Percentiles rank a stretch among this genome's conserved stretches.
These are phyloP conservation scores for Trichoderma sp. DNA, from an alignment of 2,329 filamentous ascomycete genomes.

Conservation along the genomic window DNA sequence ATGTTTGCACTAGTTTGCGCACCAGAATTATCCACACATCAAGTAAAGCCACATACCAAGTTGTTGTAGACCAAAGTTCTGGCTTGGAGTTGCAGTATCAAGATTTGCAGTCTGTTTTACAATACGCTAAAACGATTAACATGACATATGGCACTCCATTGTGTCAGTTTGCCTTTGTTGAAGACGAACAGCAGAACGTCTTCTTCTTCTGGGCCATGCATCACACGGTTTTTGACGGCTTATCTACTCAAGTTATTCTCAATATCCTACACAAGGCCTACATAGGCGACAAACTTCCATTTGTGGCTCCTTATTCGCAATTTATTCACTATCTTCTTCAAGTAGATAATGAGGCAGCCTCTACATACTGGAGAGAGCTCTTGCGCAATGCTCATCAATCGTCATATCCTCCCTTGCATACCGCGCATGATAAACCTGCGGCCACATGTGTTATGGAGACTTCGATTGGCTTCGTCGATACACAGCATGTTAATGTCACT, in stretches of 20 bases:
- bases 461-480: background rate
- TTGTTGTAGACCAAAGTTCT: background rate
- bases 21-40: constrained; percentile 9
- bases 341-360: background rate
- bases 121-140: background rate
- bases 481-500: constrained; percentile 9
- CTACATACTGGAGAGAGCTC: background rate
- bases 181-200: background rate
- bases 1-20: background rate
- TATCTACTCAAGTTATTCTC: background rate
- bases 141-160: background rate
- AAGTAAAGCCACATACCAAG: background rate
- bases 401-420: background rate
- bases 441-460: background rate
- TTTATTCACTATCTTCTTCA: constrained; percentile 9
- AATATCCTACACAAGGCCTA: background rate
- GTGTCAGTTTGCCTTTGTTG: background rate
- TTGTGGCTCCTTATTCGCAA: background rate
- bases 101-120: background rate
- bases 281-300: background rate
- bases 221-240: constrained; percentile 7
- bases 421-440: background rate
- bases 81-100: background rate
- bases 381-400: background rate
- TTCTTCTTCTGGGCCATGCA: constrained; percentile 9